Base-by-base conservation (phyloP, 2,329 filamentous ascomycete genomes). In the Nothophaeocryptopus gaeumannii region DNA sequence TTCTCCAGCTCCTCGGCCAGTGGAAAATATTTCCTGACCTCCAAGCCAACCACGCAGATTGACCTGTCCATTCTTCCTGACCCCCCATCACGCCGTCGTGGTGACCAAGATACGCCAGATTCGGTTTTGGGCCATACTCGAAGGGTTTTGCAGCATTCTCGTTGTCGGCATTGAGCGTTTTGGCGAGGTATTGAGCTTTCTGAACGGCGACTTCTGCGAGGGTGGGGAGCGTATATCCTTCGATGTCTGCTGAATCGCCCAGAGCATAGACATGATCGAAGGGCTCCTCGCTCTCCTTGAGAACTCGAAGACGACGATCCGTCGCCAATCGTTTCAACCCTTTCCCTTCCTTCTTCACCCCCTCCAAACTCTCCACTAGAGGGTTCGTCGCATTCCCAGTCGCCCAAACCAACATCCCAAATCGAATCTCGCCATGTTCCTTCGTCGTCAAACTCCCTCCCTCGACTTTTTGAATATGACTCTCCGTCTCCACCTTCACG, bases 1-100 rank as follows among this genome's bases (percentile, higher is more conserved):
- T 43, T 15, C 65, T 53, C 63, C 63, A 66, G 30, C 58, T 63
- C 32, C 62, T 46, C 7, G 63, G 60, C 64, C 64, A 67, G 11
- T 55, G 51, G 37, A 63, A 53, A 12, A 56, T 54, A 43, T 57
- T 67, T 0, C 69, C 69, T 39, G 64, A 67, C 40, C 72, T 61
- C 73, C 72, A 75, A 0, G 72, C 72, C 33, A 74, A 32, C 73
- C 72, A 75, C 2, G 73, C 73, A 15, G 61, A 59, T 8, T 64
- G 52, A 0, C 72, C 72, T 7, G 70, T 74, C 69, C 69, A 74
- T 13, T 71, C 64, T 5, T 65, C 55, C 16, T 63, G 61, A 2
- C 72, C 71, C 2, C 63, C 67, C 5, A 73, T 66, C 35, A 75
- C 65, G 0, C 72, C 72, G 50, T 75, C 72, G 11, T 65, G 63